Base-by-base conservation (phyloP, 371 early-diverging fungal genomes). In the Mortierella polycephala region DNA sequence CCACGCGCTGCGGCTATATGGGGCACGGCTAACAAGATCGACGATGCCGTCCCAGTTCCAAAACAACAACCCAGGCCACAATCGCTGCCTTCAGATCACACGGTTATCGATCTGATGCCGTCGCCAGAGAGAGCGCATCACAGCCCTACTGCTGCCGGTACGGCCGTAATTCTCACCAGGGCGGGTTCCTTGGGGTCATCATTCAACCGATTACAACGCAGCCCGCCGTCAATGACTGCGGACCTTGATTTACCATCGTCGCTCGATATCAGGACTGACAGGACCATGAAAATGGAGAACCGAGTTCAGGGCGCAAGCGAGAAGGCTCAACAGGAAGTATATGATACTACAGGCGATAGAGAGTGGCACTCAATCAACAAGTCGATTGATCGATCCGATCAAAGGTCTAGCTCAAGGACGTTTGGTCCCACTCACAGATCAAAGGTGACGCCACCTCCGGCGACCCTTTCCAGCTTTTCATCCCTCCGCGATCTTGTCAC, bases 1-100 rank as follows among this genome's bases (percentile, higher is more conserved):
- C 71, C 75, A 2, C 70, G 71, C 14, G 70, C 75, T 14, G 71
- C 71, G 7, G 75, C 64, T 16, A 64, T 63, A n/a, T 55, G 60
- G 1, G 56, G 63, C 3, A 65, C 66, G 16, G 59, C 58, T 11
- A 61, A 65, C 56, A 52, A 53, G n/a, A 62, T 50, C 45, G 44
- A 53, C 14, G 69, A 75, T 5, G 23, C 55, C 37, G 60, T 75
- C 2, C 67, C 75, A 23, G 62, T 70, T 6, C 71, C 75, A 3
- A 53, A 47, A 30, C 57, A 64, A 12, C 8, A 47, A 4, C 8
- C 21, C 1, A 42, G 67, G 23, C 63, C 62, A 0, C 16, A 51
- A 12, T 70, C 64, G 9, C 41, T 60, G 16, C 13, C 42, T 0
- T 21, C 58, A 14, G 63, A 60, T 2, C 67, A 59, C 44, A 60